Conservation (phyloP, 768 basidiomycete species). For the Pholiota microspora region DNA sequence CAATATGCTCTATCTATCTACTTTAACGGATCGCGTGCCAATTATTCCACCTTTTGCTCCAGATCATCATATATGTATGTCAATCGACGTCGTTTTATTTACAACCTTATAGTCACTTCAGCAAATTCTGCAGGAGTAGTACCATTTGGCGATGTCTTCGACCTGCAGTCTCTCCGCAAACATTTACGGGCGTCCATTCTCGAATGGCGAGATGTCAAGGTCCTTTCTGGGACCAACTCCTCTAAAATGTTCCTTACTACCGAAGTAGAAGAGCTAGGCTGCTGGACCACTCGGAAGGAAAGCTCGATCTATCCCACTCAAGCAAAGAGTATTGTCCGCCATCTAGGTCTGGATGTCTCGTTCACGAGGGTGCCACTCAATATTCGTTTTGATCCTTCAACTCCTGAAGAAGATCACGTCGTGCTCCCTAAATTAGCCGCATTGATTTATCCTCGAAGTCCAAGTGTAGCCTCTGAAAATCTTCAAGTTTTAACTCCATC, state of each 20-base stretch:
- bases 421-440: constrained; percentile 27
- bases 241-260: constrained; percentile 15
- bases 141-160: constrained; percentile 43
- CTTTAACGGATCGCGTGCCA: constrained; percentile 42
- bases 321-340: constrained; percentile 24
- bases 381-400: constrained; percentile 20
- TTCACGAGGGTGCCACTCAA: constrained; percentile 31
- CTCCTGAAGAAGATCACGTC: constrained; percentile 23
- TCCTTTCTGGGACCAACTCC: constrained; percentile 20
- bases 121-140: constrained; percentile 25
- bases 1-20: constrained; percentile 47
- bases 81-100: too few relatives aligned
- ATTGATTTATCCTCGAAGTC: constrained; percentile 25
- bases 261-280: constrained; percentile 24
- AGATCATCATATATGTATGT: constrained; percentile 35
- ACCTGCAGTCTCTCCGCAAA: constrained; percentile 35
- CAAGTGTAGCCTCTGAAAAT: constrained; percentile 17
- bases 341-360: constrained; percentile 34
- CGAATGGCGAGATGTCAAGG: constrained; percentile 52
- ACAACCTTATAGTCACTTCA: too few relatives aligned
- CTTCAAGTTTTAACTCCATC: constrained; percentile 24
- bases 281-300: constrained; percentile 28
- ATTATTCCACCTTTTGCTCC: constrained; percentile 49
- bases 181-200: constrained; percentile 38
- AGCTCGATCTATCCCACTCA: constrained; percentile 17